Base-by-base conservation (phyloP, 2,329 filamentous ascomycete genomes). In the Fusarium bulbicola region DNA sequence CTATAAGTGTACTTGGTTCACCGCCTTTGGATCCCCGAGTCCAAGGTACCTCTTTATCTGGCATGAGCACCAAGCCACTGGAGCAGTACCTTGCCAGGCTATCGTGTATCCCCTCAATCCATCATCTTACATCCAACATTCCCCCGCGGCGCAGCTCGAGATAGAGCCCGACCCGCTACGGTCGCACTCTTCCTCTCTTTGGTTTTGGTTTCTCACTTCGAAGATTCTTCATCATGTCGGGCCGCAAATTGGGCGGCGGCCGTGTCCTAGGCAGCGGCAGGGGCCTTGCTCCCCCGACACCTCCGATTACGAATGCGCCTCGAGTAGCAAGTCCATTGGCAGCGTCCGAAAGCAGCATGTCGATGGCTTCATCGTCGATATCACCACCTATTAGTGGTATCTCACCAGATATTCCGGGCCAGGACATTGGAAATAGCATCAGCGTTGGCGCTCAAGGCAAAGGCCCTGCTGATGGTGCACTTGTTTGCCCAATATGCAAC, bases 401-500 rank as follows among this genome's bases (percentile, higher is more conserved):
- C 46, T 82, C 94, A 54, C 91, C 92, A 50, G 91, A 92, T 70
- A 88, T 92, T 11, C 26, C 30, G 66, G 85, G 88, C 18, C 94
- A 95, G 79, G 95, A 97, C 79, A 88, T 98, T 59, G 89, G 90
- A 42, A 93, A 94, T 62, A 92, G 93, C 79, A 92, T 98, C 77
- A 95, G 92, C 61, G 84, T 96, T 26, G 86, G 84, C 28, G 83
- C 84, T 15, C 85, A 87, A 24, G 86, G 87, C 59, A 86, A 87
- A 85, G 68, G 86, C 84, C 54, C 87, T 18, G 72, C 78, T 14
- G 76, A 80, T 68, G 89, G 89, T 73, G 89, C 89, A 81, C 90
- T 99, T 66, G 90, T 95, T 62, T 99, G 96, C 81, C 96, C 96
- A n/a, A 99, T 99, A 80, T 99, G 96, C 83, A 95, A 92, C 76